Base-by-base conservation (phyloP, 2,329 filamentous ascomycete genomes). In the Trichoderma simmonsii region DNA sequence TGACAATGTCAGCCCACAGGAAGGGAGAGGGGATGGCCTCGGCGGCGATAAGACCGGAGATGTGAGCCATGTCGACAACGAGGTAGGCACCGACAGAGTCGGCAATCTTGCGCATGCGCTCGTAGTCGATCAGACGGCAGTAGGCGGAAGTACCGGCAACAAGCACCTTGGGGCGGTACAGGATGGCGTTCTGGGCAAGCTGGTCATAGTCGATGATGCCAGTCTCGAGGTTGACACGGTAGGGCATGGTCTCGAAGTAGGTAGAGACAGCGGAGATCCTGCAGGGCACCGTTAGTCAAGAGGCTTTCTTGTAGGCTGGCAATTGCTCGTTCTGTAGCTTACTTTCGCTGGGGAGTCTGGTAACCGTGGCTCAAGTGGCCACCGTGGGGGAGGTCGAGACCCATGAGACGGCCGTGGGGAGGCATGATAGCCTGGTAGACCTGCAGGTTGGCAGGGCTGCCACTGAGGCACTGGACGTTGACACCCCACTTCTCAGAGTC, bases 161-260 rank as follows among this genome's bases (percentile, higher is more conserved):
- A 73, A 99, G 91, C 78, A 97, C 89, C 88, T 98, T 98, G 78
- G 96, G 96, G 76, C 96, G 92, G 89, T 95, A 99, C 79, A 99
- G 89, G 75, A 92, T 86, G 72, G 95, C 95, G 79, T 96, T 91
- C 86, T 97, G 93, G 85, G 96, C 92, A 75, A 99, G 91, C 79
- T 89, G 90, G 79, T 97, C 94, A 83, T 99, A 99, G 85, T 99
- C 96, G 80, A 99, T 99, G 83, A 98, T 91, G 77, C 96, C 96
- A 36, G 96, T 98, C 79, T 93, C 89, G 77, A 93, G 88, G 83
- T 96, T 87, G 75, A 98, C 92, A 74, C 94, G 91, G 88, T 99
- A 99, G 71, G 96, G 96, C 85, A 99, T 92, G 73, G 96, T 99
- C 88, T 99, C 95, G 81, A 98, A 99, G 89, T 99, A 99, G 80